Base-by-base conservation (phyloP, 257 asterid species). In the Rubia yunnanensis region DNA sequence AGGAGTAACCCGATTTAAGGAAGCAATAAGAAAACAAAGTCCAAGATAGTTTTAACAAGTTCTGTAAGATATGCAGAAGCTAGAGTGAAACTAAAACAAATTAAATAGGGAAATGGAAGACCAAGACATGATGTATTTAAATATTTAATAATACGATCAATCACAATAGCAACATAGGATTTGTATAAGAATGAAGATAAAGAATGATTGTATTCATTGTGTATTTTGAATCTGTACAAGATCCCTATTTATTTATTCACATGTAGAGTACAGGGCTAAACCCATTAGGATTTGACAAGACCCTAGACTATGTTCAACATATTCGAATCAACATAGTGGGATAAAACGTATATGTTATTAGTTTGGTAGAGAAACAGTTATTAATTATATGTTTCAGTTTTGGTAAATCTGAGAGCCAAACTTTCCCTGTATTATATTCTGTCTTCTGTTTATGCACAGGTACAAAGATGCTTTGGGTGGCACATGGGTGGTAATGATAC, bases 381-480 rank as follows among this genome's bases (percentile, higher is more conserved):
- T n/a, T n/a, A n/a, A n/a, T n/a, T n/a, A n/a, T n/a, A n/a, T n/a
- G n/a, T n/a, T n/a, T n/a, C n/a, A n/a, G 7, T 59, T 48, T 48
- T 10, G 28, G 23, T 18, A 17, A 28, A 31, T 22, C 46, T 7
- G 41, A n/a, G 27, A 32, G 28, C 39, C 18, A 59, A 6, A 59
- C 31, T 32, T 63, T 63, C 22, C 56, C 46, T 31, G 18, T 17
- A 36, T 22, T 8, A 18, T 60, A 17, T 60, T 30, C 30, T 38
- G 2, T 22, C 54, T 18, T 48, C 32, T 46, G 68, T 63, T 66
- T 73, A 69, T 76, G 52, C 77, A 27, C 68, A 81, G 95, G 87
- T 72, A 89, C 74, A 89, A 77, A 67, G 80, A 70, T 73, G 95
- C 98, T 65, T 71, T 89, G 64, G 97, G 98, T 56, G 98, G 97